phyloP scores from a whole-genome alignment of 805 yeast genomes.

The Metschnikowia cubensis region DNA sequence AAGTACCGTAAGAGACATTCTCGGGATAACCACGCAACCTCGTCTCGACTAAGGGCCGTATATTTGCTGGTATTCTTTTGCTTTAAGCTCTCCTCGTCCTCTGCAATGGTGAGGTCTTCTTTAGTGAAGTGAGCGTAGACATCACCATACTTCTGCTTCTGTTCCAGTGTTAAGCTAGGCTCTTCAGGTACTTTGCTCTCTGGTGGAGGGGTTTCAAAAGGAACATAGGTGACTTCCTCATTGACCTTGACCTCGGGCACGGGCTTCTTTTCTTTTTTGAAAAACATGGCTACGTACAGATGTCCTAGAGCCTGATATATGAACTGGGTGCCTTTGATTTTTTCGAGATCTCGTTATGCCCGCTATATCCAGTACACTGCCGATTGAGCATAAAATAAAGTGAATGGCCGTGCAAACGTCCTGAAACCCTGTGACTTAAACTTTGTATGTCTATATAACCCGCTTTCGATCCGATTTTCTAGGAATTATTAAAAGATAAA shows the following conservation, averaged over 20 bases:
- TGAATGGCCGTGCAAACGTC: too few species aligned
- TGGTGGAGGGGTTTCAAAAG: conserved; percentile 55
- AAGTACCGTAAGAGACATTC: conserved; percentile 89
- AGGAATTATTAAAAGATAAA: too few species aligned
- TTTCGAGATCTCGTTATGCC: not conserved
- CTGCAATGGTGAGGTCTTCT: conserved; percentile 47
- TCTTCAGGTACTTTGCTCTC: conserved; percentile 48
- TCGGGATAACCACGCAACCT: conserved; percentile 88
- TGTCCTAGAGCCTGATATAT: not conserved
- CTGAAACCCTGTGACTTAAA: too few species aligned
- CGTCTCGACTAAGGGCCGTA: conserved; percentile 36
- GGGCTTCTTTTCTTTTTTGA: conserved; percentile 12
- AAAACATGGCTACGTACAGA: conserved; percentile 8
- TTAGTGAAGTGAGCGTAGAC: conserved; percentile 61
- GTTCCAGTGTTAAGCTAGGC: conserved; percentile 47
- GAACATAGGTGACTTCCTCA: conserved; percentile 28
- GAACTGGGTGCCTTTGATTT: not conserved
- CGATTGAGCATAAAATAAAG: too few species aligned
- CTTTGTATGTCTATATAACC: too few species aligned
- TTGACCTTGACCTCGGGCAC: conserved; percentile 11
- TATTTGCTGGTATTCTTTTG: conserved; percentile 32
- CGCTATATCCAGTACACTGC: too few species aligned
- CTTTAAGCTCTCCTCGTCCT: conserved; percentile 46
- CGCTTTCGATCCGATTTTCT: too few species aligned
- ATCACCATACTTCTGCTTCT: conserved; percentile 55